Percentiles rank a stretch among this genome's conserved stretches.
These are phyloP conservation scores for Zymoseptoria ardabiliae DNA, from an alignment of 2,329 filamentous ascomycete species.

Conservation along the genomic window DNA sequence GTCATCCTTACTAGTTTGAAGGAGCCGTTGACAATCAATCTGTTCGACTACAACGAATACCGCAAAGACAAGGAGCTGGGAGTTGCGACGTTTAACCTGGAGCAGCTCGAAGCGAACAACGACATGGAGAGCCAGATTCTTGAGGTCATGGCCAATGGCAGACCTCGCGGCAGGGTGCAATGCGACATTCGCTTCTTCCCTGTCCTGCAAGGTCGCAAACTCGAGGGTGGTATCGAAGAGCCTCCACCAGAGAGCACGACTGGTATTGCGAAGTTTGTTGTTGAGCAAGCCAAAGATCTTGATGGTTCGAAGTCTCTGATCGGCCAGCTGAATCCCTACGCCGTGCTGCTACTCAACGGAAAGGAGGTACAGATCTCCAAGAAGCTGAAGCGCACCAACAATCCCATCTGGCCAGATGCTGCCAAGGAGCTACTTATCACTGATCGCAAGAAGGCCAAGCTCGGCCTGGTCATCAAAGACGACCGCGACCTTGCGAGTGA, in stretches of 20 bases:
- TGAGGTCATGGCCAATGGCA: conserved; percentile 77
- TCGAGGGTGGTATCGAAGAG: conserved; percentile 68
- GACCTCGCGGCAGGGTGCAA: conserved; percentile 70
- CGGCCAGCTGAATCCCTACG: conserved; percentile 86
- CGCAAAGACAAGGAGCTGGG: conserved; percentile 96
- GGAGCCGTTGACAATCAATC: conserved; percentile 73
- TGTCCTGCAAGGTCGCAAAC: conserved; percentile 64
- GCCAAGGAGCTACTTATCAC: conserved; percentile 93
- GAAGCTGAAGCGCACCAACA: conserved; percentile 94
- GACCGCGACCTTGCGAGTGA: conserved; percentile 80
- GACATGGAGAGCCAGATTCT: conserved; percentile 79
- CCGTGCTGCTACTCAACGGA: conserved; percentile 77
- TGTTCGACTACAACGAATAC: conserved; percentile 92
- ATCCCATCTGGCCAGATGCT: conserved; percentile 90
- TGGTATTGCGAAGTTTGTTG: conserved; percentile 85
- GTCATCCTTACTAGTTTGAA: conserved; percentile 87
- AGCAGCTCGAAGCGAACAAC: conserved; percentile 67
- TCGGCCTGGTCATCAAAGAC: conserved; percentile 91
- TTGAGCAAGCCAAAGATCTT: conserved; percentile 94
- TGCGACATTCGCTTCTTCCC: conserved; percentile 93
- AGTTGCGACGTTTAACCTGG: conserved; percentile 74
- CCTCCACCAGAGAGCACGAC: conserved; percentile 85
- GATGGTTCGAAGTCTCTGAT: conserved; percentile 88
- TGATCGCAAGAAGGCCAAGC: conserved; percentile 79
- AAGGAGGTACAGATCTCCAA: conserved; percentile 85